Evolutionary conservation across 2,329 filamentous ascomycete genomes (phyloP).

Genomic region (Lasiodiplodia citricola): DNA sequence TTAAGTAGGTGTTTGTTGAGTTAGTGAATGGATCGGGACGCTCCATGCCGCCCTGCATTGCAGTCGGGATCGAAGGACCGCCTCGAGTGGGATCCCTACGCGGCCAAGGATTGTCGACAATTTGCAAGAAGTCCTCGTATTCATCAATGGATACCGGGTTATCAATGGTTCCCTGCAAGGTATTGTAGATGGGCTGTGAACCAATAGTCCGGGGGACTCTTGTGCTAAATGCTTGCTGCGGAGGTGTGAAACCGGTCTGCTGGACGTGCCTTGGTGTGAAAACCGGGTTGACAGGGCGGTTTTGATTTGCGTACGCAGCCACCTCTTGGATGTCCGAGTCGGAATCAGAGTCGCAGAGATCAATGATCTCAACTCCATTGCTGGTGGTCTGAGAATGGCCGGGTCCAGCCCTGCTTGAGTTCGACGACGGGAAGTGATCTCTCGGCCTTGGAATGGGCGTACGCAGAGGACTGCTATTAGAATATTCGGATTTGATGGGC

Average conservation of each 20-base stretch:
- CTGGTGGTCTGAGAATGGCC: background rate
- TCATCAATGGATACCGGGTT: background rate
- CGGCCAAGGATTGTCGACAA: background rate
- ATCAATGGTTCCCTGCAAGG: background rate
- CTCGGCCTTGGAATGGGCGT: background rate
- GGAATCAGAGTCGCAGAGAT: slow-evolving; percentile 10
- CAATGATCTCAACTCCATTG: slow-evolving; percentile 6
- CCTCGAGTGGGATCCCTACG: background rate
- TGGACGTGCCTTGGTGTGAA: background rate
- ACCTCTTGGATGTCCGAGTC: slow-evolving; percentile 7
- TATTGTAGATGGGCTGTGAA: background rate
- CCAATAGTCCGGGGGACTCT: background rate
- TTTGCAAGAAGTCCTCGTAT: background rate
- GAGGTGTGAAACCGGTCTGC: background rate
- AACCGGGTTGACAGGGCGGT: background rate
- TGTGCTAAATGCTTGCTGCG: background rate
- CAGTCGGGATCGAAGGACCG: background rate
- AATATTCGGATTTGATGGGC: background rate
- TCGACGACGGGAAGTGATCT: background rate
- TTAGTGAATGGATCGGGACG: background rate
- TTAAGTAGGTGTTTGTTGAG: background rate
- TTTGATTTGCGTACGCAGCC: background rate
- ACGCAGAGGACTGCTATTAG: background rate
- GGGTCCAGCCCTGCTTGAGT: background rate
- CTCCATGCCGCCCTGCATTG: background rate